These are phyloP conservation scores for Pichia sp. DNA, from an alignment of 1,139 yeast species.

Conservation along the genomic window DNA sequence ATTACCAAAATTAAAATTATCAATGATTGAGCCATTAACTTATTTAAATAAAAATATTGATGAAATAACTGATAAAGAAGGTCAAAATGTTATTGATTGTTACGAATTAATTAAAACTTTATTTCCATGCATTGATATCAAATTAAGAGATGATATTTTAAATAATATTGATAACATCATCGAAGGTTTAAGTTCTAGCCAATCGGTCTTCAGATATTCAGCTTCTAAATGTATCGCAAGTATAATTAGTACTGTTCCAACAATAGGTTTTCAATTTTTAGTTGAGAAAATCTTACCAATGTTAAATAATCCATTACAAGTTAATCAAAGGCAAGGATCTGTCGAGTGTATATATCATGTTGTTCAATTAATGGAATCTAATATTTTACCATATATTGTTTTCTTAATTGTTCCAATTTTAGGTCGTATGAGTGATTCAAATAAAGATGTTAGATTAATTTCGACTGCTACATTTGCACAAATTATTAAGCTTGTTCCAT, in stretches of 20 bases:
- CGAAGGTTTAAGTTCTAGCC: conserved; percentile 60
- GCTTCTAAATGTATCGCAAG: conserved; percentile 88
- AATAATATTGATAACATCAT: conserved; percentile 44
- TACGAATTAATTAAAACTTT: conserved; percentile 76
- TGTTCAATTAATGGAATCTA: conserved; percentile 78
- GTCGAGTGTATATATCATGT: conserved; percentile 86
- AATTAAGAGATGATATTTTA: conserved; percentile 46
- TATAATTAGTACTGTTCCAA: conserved; percentile 67
- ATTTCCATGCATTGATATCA: conserved; percentile 52
- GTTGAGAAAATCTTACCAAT: conserved; percentile 77
- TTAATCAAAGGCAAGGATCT: conserved; percentile 86
- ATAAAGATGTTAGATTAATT: conserved; percentile 77
- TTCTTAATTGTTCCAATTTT: conserved; percentile 92
- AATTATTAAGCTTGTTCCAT: conserved; percentile 88
- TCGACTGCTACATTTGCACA: conserved; percentile 97
- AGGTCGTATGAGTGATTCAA: conserved; percentile 97
- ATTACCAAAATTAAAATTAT: conserved; percentile 61
- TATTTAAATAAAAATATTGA: conserved; percentile 30
- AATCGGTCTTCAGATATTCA: conserved; percentile 80
- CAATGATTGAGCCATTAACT: conserved; percentile 63
- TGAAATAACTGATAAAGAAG: conserved; percentile 42
- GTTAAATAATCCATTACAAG: conserved; percentile 70
- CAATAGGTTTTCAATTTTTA: conserved; percentile 68
- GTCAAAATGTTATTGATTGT: conserved; percentile 83
- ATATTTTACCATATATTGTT: conserved; percentile 88